phyloP scores from a whole-genome alignment of 2,329 filamentous ascomycete species.

The Colletotrichum brevisporum region DNA sequence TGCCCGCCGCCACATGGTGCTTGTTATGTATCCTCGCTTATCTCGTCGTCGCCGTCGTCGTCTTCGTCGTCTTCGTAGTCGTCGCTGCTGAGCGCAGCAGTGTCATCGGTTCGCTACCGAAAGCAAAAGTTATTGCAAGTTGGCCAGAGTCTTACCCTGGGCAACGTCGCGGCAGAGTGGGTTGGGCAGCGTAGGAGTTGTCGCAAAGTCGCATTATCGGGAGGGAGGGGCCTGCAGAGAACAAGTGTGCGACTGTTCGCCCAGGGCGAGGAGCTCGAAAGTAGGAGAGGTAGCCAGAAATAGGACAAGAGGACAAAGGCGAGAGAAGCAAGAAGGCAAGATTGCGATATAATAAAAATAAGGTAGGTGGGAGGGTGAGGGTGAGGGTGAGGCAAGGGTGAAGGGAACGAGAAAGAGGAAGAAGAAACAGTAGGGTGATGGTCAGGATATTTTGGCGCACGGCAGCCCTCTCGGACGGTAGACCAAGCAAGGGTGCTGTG shows the following conservation, averaged over 20 bases:
- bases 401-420: slow-evolving; percentile 25
- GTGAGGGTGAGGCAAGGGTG: background rate
- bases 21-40: slow-evolving; percentile 9
- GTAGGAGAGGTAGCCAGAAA: slow-evolving; percentile 5
- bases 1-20: slow-evolving; percentile 88
- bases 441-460: slow-evolving; percentile 35
- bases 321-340: slow-evolving; percentile 13
- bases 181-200: slow-evolving; percentile 18
- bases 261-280: background rate
- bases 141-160: slow-evolving; percentile 3
- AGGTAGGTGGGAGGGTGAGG: slow-evolving; percentile 7
- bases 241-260: slow-evolving; percentile 24
- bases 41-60: slow-evolving; percentile 26
- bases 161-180: slow-evolving; percentile 13
- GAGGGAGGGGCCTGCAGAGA: slow-evolving; percentile 30
- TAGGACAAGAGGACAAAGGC: slow-evolving; percentile 1
- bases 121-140: slow-evolving; percentile 2
- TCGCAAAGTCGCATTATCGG: slow-evolving; percentile 40
- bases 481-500: background rate
- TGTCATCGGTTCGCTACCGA: slow-evolving; percentile 43
- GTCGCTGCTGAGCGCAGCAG: slow-evolving; percentile 42
- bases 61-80: slow-evolving; percentile 4
- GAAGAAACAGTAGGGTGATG: slow-evolving; percentile 31
- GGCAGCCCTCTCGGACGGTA: slow-evolving; percentile 12
- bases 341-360: slow-evolving; percentile 14